Percentiles rank a stretch among this genome's conserved stretches.
Evolutionary conservation across 163 green algal genomes (phyloP).

Genomic region (Scenedesmus sp.): DNA sequence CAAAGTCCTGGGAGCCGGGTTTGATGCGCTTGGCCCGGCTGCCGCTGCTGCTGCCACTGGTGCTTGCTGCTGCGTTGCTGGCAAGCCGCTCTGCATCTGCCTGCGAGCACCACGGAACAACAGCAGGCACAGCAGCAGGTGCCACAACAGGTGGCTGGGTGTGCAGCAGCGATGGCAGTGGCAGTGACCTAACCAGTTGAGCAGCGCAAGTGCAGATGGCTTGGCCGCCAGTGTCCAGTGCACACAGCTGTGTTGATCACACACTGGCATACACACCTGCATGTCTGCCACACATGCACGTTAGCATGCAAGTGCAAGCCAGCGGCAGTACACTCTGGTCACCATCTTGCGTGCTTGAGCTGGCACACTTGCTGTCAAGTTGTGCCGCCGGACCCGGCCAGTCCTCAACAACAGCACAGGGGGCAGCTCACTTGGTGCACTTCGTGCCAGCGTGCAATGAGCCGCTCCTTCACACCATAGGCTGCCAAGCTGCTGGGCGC

Average conservation of each 20-base stretch:
- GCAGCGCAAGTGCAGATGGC: neutral
- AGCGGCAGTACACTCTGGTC: neutral
- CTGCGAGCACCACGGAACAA: neutral
- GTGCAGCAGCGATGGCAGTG: neutral
- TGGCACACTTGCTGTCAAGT: no score
- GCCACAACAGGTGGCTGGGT: no score
- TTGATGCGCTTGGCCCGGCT: conserved; percentile 10
- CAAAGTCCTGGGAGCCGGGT: conserved; percentile 63
- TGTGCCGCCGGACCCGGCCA: no score
- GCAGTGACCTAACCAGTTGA: neutral
- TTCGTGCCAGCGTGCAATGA: conserved; percentile 63
- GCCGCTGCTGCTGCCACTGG: conserved; percentile 32
- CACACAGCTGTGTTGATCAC: neutral
- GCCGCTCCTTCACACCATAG: conserved; percentile 75
- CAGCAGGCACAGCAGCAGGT: neutral
- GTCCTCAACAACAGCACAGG: no score
- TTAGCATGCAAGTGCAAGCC: neutral
- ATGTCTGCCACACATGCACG: neutral
- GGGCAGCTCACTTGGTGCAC: conserved; percentile 55
- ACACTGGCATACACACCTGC: neutral
- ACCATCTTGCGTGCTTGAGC: no score
- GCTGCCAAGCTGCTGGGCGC: conserved; percentile 44
- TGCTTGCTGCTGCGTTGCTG: conserved; percentile 13
- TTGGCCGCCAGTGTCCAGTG: neutral
- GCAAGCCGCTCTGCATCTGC: neutral